A percentile compares a stretch with the other conserved stretches of the same genome.
Conservation (phyloP, 2,329 filamentous ascomycete species). For the Stagonosporopsis rhizophila region DNA sequence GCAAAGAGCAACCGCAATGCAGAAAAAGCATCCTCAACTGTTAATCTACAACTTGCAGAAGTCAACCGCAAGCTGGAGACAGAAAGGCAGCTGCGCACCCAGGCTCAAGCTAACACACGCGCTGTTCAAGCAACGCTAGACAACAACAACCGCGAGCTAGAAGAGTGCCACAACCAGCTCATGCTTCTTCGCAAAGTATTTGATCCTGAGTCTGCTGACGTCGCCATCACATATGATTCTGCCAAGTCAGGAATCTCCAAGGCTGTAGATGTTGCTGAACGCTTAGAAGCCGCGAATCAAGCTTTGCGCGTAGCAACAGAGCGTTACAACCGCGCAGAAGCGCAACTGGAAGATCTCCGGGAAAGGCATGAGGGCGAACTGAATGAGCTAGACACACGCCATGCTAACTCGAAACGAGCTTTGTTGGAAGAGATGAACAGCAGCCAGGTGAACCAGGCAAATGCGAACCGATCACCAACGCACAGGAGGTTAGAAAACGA, state of each 20-base stretch:
- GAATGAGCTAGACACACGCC: slow-evolving; percentile 67
- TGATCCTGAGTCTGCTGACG: slow-evolving; percentile 73
- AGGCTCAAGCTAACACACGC: slow-evolving; percentile 85
- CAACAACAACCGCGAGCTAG: slow-evolving; percentile 78
- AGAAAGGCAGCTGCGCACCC: slow-evolving; percentile 81
- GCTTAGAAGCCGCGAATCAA: slow-evolving; percentile 87
- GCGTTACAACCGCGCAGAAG: slow-evolving; percentile 80
- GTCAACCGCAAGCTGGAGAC: slow-evolving; percentile 89
- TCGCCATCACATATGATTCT: slow-evolving; percentile 72
- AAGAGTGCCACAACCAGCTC: slow-evolving; percentile 80
- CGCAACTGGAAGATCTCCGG: slow-evolving; percentile 79
- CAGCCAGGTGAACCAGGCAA: slow-evolving; percentile 71
- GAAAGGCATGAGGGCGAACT: slow-evolving; percentile 75
- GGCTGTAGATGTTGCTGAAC: slow-evolving; percentile 78
- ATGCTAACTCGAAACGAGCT: slow-evolving; percentile 71
- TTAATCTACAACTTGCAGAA: slow-evolving; percentile 84
- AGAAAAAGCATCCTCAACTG: slow-evolving; percentile 83
- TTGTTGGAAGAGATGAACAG: slow-evolving; percentile 86
- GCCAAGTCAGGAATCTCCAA: slow-evolving; percentile 71
- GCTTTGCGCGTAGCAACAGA: slow-evolving; percentile 84
- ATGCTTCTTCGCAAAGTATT: slow-evolving; percentile 85
- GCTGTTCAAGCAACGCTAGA: slow-evolving; percentile 82
- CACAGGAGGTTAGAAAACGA: slow-evolving; percentile 68
- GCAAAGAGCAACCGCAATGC: slow-evolving; percentile 89
- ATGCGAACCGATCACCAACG: slow-evolving; percentile 70